Base-by-base conservation (phyloP, 768 basidiomycete genomes). In the Xerocomellus dryophilus region DNA sequence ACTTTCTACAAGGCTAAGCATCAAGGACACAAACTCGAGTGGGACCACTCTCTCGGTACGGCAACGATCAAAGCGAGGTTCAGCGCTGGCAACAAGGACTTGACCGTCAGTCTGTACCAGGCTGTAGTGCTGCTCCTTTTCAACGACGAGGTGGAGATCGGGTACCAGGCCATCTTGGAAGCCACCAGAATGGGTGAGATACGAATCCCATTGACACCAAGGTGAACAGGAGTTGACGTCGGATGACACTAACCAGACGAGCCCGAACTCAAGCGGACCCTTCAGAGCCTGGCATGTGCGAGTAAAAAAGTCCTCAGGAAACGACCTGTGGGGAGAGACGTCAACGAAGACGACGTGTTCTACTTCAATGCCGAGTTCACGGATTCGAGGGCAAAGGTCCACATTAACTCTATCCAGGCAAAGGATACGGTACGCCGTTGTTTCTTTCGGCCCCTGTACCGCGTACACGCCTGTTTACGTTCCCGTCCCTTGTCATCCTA, bases 321-420 rank as follows among this genome's bases (percentile, higher is more conserved):
- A 71, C 71, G 80, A 8, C 93, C 96, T 0, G 67, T 70, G 0
- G 90, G 93, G 7, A 83, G 79, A 60, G 93, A 96, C 20, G 85
- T 99, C 36, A 68, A 83, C 27, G 82, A 86, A 32, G 74, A 68
- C 2, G 97, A 98, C 63, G 66, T 80, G 41, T 98, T 99, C 68
- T 71, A 73, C 31, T 93, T 88, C 75, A 97, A 98, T 67, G 74
- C 79, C 29, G 83, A 83, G 9, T 98, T 98, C 70, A 82, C 83
- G 27, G 89, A 96, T 62, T 78, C 86, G 7, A 78, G 82, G 39
- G 72, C 83, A 35, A 90, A 86, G 61, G 81, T 99, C 38, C 91
- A 91, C 71, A 95, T 98, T 73, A 96, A 94, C 65, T 90, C 94
- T 20, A 96, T 99, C 45, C 97, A 98, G 69, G 88, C 86, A 15